Evolutionary conservation across 2,329 filamentous ascomycete genomes (phyloP), one percentile per base, ranked within the genome.

Genomic region (Aureobasidium namibiae): DNA sequence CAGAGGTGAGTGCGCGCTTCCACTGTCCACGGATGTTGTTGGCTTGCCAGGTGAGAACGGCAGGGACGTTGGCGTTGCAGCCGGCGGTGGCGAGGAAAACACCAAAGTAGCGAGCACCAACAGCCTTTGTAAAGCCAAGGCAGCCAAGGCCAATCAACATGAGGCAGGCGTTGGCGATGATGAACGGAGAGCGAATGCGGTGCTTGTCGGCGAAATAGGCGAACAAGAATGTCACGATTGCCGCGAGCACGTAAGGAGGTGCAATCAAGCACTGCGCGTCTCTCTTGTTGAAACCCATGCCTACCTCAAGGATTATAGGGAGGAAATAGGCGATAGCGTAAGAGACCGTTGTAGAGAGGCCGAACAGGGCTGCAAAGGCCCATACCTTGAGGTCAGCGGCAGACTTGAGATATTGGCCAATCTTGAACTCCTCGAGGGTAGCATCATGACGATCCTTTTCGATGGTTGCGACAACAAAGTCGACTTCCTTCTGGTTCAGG

Each of bases 21-120:
- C 89, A 95, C 74, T 94, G 89, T 0, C 89, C 90, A 56, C 88
- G 85, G 67, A 95, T 87, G 73, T 95, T 95, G 74, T 92, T 94
- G 42, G 89, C 88, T 75, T 92, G 89, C 75, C 90, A 94, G 0
- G 88, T 82, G 76, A 95, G 83, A 46, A 83, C 78, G 1, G 84
- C 79, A 0, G 90, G 90, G 4, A 92, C 78, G 69, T 94, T 92
- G 64, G 85, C 65, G 49, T 71, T 71, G 61, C 62, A 65, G 34
- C 64, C 65, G 2, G 67, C 67, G 4, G 69, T 70, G 33, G 70
- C 70, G 45, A 72, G 65, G 66, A 72, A 72, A 59, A 70, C 69
- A n/a, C 69, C 70, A 49, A 69, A 67, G 63, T 72, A 72, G 14
- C 70, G 65, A 1, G 64, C 65, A 10, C 56, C 70, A 10, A 65